These are phyloP conservation scores for Cladorrhinum samala DNA, from an alignment of 495 filamentous ascomycete species.

Conservation along the genomic window DNA sequence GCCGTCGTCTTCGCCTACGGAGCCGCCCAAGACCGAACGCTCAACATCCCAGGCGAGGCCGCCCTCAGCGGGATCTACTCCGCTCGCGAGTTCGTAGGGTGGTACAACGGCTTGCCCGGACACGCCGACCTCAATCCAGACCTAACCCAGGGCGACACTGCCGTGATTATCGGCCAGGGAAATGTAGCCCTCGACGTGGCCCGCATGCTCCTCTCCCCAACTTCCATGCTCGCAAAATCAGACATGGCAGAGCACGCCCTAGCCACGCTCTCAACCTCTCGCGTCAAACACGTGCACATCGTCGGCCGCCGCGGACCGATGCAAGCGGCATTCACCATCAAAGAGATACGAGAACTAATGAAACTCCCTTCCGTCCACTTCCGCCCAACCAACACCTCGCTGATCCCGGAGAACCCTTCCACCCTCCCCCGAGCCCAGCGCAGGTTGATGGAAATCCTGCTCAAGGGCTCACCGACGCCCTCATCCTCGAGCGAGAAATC, in stretches of 20 bases:
- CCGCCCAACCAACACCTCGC: slow-evolving; percentile 54
- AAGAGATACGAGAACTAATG: slow-evolving; percentile 82
- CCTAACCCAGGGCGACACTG: slow-evolving; percentile 71
- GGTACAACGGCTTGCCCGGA: slow-evolving; percentile 95
- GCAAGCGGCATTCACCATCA: slow-evolving; percentile 93
- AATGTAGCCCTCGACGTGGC: slow-evolving; percentile 96
- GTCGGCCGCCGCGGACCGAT: slow-evolving; percentile 83
- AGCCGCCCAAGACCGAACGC: slow-evolving; percentile 69
- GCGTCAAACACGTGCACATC: slow-evolving; percentile 71
- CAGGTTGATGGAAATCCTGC: slow-evolving; percentile 71
- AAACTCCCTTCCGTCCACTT: slow-evolving; percentile 70
- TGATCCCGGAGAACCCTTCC: slow-evolving; percentile 58
- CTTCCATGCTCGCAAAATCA: slow-evolving; percentile 67
- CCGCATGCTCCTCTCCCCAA: slow-evolving; percentile 69
- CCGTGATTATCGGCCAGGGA: slow-evolving; percentile 86
- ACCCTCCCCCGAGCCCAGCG: slow-evolving; percentile 66
- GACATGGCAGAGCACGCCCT: slow-evolving; percentile 85
- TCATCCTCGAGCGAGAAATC: slow-evolving; percentile 40
- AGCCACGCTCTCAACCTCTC: slow-evolving; percentile 64
- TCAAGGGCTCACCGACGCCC: slow-evolving; percentile 57
- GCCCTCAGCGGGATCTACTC: slow-evolving; percentile 69
- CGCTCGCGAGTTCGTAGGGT: slow-evolving; percentile 90
- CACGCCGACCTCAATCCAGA: slow-evolving; percentile 70
- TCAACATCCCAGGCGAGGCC: slow-evolving; percentile 78
- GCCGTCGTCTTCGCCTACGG: slow-evolving; percentile 91